A percentile compares a stretch with the other conserved stretches of the same genome.
phyloP scores from a whole-genome alignment of 1,139 yeast species.

The Maudiozyma humilis region DNA sequence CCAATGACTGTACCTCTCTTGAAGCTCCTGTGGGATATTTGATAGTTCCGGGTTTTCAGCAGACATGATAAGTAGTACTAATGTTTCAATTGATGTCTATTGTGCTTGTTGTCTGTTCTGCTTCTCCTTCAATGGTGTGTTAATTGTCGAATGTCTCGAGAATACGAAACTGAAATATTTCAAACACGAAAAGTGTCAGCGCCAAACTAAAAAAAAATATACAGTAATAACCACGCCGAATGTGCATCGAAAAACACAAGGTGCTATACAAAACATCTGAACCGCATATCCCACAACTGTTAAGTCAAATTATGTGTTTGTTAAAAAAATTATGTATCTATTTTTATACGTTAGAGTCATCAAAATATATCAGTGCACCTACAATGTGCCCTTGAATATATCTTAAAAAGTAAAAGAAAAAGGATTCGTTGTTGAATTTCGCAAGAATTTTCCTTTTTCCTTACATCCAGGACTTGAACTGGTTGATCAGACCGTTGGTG shows the following conservation, averaged over 20 bases:
- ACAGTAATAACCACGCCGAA: no score
- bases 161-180: neutral
- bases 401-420: neutral
- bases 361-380: conserved; percentile 1
- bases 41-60: conserved; percentile 6
- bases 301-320: neutral
- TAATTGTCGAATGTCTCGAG: no score
- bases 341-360: conserved; percentile 6
- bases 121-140: neutral
- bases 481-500: conserved; percentile 87
- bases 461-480: conserved; percentile 84
- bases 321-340: conserved; percentile 3
- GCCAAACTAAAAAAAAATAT: no score
- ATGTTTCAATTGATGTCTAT: neutral
- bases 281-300: neutral
- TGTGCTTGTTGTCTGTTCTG: no score
- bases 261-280: neutral
- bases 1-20: conserved; percentile 66
- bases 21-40: conserved; percentile 20
- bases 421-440: neutral
- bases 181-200: neutral
- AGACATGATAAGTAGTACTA: no score
- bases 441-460: neutral
- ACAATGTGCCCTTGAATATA: no score
- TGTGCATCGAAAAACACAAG: no score